Evolutionary conservation across 805 yeast species (phyloP).

Genomic region (Starmerella powellii): DNA sequence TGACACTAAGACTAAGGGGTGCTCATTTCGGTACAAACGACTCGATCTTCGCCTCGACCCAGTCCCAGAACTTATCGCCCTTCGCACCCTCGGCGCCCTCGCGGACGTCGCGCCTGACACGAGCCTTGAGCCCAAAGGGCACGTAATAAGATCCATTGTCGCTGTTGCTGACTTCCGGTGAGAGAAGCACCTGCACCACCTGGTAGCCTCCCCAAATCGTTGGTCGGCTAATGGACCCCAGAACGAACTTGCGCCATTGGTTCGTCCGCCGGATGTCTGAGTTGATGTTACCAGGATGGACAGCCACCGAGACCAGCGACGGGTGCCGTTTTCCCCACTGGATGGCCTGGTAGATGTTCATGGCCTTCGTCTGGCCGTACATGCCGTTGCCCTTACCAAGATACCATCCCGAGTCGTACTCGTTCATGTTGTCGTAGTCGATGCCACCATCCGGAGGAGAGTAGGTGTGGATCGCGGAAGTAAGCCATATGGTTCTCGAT

Average conservation of each 20-base stretch:
- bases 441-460: slow-evolving; percentile 31
- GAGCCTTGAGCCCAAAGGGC: slow-evolving; percentile 35
- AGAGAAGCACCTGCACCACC: slow-evolving; percentile 34
- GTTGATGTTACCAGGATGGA: slow-evolving; percentile 35
- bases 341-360: slow-evolving; percentile 31
- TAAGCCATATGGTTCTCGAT: slow-evolving; percentile 35
- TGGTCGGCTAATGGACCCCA: slow-evolving; percentile 18
- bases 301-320: slow-evolving; percentile 28
- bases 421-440: slow-evolving; percentile 32
- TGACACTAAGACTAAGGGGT: too few species aligned
- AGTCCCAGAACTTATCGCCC: slow-evolving; percentile 31
- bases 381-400: slow-evolving; percentile 20
- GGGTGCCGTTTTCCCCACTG: slow-evolving; percentile 30
- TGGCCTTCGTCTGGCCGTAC: slow-evolving; percentile 40
- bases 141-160: slow-evolving; percentile 32
- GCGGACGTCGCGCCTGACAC: slow-evolving; percentile 31
- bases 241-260: slow-evolving; percentile 15
- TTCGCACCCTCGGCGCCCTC: slow-evolving; percentile 29
- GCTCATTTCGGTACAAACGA: too few species aligned
- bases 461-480: slow-evolving; percentile 33
- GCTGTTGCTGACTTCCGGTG: slow-evolving; percentile 28
- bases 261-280: slow-evolving; percentile 31
- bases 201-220: slow-evolving; percentile 36
- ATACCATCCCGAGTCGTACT: slow-evolving; percentile 17
- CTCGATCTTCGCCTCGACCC: slow-evolving; percentile 18